Evolutionary conservation across 2,329 filamentous ascomycete species (phyloP), one percentile per base, ranked within the genome.

Genomic region (Ophiocordyceps australis): DNA sequence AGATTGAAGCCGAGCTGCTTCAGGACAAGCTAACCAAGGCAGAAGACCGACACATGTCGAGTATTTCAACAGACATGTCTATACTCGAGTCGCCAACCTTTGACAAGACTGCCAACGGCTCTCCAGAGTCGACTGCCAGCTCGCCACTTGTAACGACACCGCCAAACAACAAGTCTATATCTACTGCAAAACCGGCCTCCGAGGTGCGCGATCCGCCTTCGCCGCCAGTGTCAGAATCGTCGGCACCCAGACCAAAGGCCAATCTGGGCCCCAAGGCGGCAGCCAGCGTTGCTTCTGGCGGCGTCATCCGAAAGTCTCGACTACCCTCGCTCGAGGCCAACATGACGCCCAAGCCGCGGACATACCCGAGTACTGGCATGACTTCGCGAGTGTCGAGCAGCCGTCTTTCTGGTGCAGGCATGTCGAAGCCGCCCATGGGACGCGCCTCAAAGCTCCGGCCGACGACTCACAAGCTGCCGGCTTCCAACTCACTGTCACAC

Each of bases 1-100:
- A 82, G 58, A 82, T 98, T 34, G 89, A 98, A 53, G 76, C 78
- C 32, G 89, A 95, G 44, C 89, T 98, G 41, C 68, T 86, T 41
- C 77, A 89, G 43, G 82, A 93, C 60, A 95, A 94, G 62, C 61
- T 95, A 43, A 79, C 79, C 45, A 78, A 85, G 49, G 58, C 68
- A 23, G 64, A 68, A 35, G 41, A 45, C 15, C 62, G 68, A 25
- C 66, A 73, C 37, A 47, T 74, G 14, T 68, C 66, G 20, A 47
- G 56, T 32, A 60, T 74, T 26, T 65, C 65, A 9, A 74, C 69
- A 32, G 65, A 74, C 39, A 49, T 72, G n/a, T 71, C 66, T 13
- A 52, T 65, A 10, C 59, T 64, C 30, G 76, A 68, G 32, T 81
- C 78, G 22, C 75, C 79, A 14, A 67, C 72, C 14, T 85, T 81